Evolutionary conservation across 495 filamentous ascomycete species (phyloP), one percentile per base, ranked within the genome.

Genomic region (Bombardia bombarda): DNA sequence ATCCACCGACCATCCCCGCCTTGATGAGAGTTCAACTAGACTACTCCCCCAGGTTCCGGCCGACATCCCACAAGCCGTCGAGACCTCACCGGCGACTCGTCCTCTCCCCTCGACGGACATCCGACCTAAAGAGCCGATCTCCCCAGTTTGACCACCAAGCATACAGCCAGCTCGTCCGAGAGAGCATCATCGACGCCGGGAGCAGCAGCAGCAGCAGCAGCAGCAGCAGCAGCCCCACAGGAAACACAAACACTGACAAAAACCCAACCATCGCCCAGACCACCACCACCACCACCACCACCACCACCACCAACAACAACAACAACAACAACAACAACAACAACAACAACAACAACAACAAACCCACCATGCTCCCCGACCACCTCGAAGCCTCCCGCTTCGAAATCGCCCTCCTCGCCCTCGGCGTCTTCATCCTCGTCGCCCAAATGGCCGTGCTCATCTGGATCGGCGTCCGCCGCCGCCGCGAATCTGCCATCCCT

Each of bases 321-420:
- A 10, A 14, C 16, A 12, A 20, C 40, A 12, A 33, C 45, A 33
- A 13, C 40, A 26, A 30, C 31, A 24, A 31, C 31, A 2, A 18
- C 34, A 32, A 10, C 12, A 32, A 20, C 16, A 45, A 21, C 13
- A 31, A n/a, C 17, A 26, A 32, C 38, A 18, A 8, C 16, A 20
- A 19, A 16, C 31, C 3, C 34, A 3, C n/a, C 12, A 18, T 1
- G 7, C 14, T 34, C 40, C 13, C 23, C 14, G n/a, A 22, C 32
- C 7, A 26, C 26, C 32, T 38, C 24, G 38, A 39, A 18, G 45
- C 43, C 24, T 38, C 24, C 38, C 51, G 44, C 19, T 9, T 38
- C 24, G 47, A 51, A 31, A 57, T 54, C 21, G 35, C 20, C 23
- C 47, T 57, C 22, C 23, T 52, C 28, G 46, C 49, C 23, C 34